These are phyloP conservation scores for Dendrobium chrysotoxum DNA, from an alignment of 106 monocot genomes.

Conservation along the genomic window DNA sequence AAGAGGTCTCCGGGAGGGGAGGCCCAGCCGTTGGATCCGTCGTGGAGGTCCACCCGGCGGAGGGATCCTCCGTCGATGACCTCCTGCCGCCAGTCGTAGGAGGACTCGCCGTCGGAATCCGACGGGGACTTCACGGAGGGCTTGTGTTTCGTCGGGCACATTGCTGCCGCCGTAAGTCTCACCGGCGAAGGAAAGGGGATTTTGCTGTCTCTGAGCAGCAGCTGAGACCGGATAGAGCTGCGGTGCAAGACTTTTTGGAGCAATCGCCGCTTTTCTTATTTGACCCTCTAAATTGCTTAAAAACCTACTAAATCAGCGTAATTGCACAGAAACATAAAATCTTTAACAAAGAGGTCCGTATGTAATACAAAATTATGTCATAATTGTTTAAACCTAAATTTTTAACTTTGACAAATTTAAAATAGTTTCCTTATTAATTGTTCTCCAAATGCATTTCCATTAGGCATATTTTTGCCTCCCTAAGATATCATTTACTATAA, in stretches of 20 bases:
- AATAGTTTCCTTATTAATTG: no score
- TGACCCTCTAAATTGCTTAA: no score
- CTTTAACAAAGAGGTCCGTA: no score
- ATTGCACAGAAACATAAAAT: no score
- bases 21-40: slow-evolving; percentile 71
- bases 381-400: no score
- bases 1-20: slow-evolving; percentile 70
- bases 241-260: not conserved
- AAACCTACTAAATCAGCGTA: no score
- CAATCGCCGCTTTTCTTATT: not conserved
- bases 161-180: not conserved
- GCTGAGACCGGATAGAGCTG: not conserved
- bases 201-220: not conserved
- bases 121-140: not conserved
- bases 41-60: slow-evolving; percentile 48
- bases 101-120: not conserved
- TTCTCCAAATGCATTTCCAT: no score
- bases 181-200: not conserved
- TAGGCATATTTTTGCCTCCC: no score
- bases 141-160: not conserved
- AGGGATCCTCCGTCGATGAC: slow-evolving; percentile 45
- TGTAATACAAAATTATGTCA: no score
- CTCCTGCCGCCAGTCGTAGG: slow-evolving; percentile 37
- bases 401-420: no score
- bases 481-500: no score